phyloP scores from a whole-genome alignment of 2,329 filamentous ascomycete species.

The Trichophyton schoenleinii region DNA sequence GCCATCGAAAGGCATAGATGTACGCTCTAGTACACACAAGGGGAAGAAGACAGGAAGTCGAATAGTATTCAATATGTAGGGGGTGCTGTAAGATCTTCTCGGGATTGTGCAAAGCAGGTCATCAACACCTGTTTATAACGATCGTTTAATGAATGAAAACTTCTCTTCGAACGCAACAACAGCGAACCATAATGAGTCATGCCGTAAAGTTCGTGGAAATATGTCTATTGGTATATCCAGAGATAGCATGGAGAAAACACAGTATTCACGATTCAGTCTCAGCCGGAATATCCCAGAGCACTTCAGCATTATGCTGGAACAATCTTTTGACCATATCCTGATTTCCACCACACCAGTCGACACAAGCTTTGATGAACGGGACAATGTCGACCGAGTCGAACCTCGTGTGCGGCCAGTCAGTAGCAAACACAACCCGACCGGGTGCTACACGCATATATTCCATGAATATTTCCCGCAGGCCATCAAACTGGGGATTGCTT shows the following conservation, averaged over 20 bases:
- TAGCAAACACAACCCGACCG: conserved; percentile 44
- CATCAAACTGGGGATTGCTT: conserved; percentile 31
- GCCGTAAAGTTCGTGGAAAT: not conserved
- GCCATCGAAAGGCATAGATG: not conserved
- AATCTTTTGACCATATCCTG: conserved; percentile 37
- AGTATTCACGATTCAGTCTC: not conserved
- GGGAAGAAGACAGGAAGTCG: not conserved
- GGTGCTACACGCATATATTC: conserved; percentile 38
- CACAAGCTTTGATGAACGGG: conserved; percentile 42
- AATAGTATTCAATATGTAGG: not conserved
- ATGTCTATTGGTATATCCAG: not conserved
- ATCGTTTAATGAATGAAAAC: not conserved
- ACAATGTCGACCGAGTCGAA: conserved; percentile 46
- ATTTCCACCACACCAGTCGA: conserved; percentile 41
- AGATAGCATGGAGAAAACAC: not conserved
- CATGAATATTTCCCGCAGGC: conserved; percentile 37
- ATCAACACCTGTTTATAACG: not conserved
- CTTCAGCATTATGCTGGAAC: conserved; percentile 45
- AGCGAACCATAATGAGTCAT: not conserved
- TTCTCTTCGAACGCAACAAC: not conserved
- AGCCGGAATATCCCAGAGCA: conserved; percentile 31
- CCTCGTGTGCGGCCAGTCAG: conserved; percentile 53
- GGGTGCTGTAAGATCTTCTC: not conserved
- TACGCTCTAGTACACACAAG: not conserved
- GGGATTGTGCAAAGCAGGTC: not conserved